Conservation (phyloP, 306 rosid species). For the Luffa acutangula region DNA sequence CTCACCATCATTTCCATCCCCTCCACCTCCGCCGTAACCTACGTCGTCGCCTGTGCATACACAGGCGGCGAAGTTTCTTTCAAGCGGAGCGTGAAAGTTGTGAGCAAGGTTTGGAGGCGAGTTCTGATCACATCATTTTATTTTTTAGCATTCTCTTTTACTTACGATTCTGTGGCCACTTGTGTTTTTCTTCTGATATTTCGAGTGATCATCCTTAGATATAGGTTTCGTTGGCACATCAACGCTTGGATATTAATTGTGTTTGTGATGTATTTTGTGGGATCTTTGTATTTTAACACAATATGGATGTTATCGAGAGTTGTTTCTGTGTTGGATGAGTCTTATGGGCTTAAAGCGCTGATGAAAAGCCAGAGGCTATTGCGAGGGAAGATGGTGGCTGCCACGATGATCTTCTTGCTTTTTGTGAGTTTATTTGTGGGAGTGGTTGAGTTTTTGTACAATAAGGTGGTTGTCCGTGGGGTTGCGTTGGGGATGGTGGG, state of each 20-base stretch:
- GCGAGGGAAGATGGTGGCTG: slow-evolving; percentile 44
- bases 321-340: slow-evolving; percentile 55
- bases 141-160: slow-evolving; percentile 2
- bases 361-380: slow-evolving; percentile 39
- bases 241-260: not conserved
- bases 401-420: slow-evolving; percentile 11
- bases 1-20: slow-evolving; percentile 18
- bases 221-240: not conserved
- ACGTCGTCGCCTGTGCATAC: slow-evolving; percentile 17
- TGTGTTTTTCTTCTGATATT: slow-evolving; percentile 39
- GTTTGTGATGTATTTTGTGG: not conserved
- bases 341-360: slow-evolving; percentile 49
- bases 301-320: slow-evolving; percentile 63
- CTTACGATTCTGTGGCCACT: slow-evolving; percentile 21
- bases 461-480: not conserved
- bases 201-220: slow-evolving; percentile 15
- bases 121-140: slow-evolving; percentile 21
- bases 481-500: slow-evolving; percentile 20
- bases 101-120: slow-evolving; percentile 18
- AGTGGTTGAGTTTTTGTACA: not conserved
- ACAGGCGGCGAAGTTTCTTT: slow-evolving; percentile 13
- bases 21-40: slow-evolving; percentile 15
- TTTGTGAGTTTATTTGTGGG: not conserved
- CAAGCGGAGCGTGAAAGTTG: not conserved
- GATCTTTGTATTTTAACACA: slow-evolving; percentile 22